Percentiles rank a stretch among this genome's conserved stretches.
Conservation (phyloP, 2,329 filamentous ascomycete species). For the Claviceps sp. region DNA sequence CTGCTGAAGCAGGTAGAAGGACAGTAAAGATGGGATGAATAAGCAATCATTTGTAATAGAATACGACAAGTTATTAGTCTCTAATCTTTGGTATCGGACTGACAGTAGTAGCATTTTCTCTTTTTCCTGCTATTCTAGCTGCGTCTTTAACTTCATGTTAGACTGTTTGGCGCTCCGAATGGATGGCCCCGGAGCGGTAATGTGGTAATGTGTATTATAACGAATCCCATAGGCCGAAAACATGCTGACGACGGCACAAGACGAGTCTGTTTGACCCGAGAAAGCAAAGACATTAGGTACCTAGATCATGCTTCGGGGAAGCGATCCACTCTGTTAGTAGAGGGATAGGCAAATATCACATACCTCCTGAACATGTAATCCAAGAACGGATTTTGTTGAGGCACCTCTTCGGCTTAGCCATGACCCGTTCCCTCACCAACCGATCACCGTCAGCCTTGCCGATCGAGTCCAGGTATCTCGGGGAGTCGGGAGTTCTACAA, state of each 20-base stretch:
- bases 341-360: background rate
- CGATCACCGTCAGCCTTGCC: conserved; percentile 26
- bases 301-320: background rate
- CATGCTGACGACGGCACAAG: too few relatives aligned
- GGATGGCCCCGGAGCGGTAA: background rate
- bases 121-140: background rate
- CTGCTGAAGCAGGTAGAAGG: conserved; percentile 55
- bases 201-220: too few relatives aligned
- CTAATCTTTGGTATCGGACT: background rate
- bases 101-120: background rate
- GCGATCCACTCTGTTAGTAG: background rate
- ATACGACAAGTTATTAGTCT: background rate
- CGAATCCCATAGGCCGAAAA: too few relatives aligned
- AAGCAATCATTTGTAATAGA: background rate
- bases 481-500: conserved; percentile 12
- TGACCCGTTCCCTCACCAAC: conserved; percentile 23
- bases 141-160: background rate
- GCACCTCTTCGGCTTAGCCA: conserved; percentile 22
- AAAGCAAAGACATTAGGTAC: too few relatives aligned
- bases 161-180: background rate
- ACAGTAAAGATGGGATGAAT: conserved; percentile 15
- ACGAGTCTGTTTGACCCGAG: too few relatives aligned
- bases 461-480: conserved; percentile 22
- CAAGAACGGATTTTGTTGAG: conserved; percentile 27
- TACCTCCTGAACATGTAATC: conserved; percentile 17